Evolutionary conservation across 805 yeast species (phyloP).

Genomic region (Candida saitoana): DNA sequence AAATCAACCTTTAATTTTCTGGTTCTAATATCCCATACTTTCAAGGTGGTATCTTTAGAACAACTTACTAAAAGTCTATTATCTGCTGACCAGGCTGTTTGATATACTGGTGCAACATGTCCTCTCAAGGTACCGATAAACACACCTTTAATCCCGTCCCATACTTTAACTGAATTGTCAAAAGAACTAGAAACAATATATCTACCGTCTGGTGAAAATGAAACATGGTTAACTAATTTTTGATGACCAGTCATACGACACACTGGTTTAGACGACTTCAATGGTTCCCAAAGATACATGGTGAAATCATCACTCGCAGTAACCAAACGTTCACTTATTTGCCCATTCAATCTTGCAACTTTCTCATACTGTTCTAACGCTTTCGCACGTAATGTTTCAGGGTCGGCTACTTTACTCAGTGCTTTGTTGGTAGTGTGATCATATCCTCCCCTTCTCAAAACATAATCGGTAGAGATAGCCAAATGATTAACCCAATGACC

Average conservation of each 20-base stretch:
- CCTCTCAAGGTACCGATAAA: constrained; percentile 90
- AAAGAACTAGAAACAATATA: constrained; percentile 88
- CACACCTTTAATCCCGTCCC: constrained; percentile 94
- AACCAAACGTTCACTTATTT: constrained; percentile 68
- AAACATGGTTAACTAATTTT: constrained; percentile 91
- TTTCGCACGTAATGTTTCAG: constrained; percentile 33
- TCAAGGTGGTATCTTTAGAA: constrained; percentile 92
- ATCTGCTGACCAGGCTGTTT: constrained; percentile 96
- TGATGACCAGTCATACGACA: constrained; percentile 98
- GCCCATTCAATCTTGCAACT: constrained; percentile 57
- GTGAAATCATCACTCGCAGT: constrained; percentile 97
- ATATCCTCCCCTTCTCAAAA: constrained; percentile 80
- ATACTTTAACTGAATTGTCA: constrained; percentile 89
- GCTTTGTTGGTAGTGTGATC: constrained; percentile 59
- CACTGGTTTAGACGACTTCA: constrained; percentile 73
- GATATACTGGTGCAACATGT: constrained; percentile 96
- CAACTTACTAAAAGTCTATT: constrained; percentile 87
- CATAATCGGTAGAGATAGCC: constrained; percentile 87
- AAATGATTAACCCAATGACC: constrained; percentile 98
- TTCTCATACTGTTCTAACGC: constrained; percentile 63
- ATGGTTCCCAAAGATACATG: constrained; percentile 95
- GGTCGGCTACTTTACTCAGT: constrained; percentile 18
- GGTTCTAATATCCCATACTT: constrained; percentile 93
- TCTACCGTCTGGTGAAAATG: constrained; percentile 94
- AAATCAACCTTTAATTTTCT: constrained; percentile 80